Evolutionary conservation across 2,329 filamentous ascomycete species (phyloP).

Genomic region (Ophiostoma novo-ulmi): DNA sequence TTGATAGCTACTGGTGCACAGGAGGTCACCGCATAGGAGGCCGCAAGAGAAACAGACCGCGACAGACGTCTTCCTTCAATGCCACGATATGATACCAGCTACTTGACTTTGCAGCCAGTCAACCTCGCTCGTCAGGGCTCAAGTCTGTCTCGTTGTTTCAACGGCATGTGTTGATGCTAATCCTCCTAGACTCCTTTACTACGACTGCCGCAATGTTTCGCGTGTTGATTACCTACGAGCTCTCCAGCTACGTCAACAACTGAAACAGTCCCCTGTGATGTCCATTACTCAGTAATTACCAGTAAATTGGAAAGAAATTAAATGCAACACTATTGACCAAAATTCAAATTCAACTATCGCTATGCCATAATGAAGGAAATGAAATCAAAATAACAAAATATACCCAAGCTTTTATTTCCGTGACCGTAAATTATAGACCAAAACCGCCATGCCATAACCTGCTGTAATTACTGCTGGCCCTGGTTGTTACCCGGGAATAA

Average conservation of each 20-base stretch:
- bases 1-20: background rate
- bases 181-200: background rate
- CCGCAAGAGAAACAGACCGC: background rate
- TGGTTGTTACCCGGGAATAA: slow-evolving; percentile 20
- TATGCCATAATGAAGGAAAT: background rate
- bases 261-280: background rate
- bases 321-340: background rate
- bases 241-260: background rate
- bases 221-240: no score
- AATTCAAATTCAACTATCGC: background rate
- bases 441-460: background rate
- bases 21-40: background rate
- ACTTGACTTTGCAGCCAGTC: background rate
- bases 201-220: background rate
- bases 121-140: background rate
- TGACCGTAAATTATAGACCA: background rate
- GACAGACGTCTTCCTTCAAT: background rate
- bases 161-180: background rate
- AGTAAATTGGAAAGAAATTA: background rate
- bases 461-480: slow-evolving; percentile 13
- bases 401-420: background rate
- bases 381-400: background rate
- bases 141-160: background rate
- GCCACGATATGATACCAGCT: background rate
- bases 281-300: background rate